Evolutionary conservation across 345 rosid genomes (phyloP).

Genomic region (thale cress (Arabidopsis thaliana)): DNA sequence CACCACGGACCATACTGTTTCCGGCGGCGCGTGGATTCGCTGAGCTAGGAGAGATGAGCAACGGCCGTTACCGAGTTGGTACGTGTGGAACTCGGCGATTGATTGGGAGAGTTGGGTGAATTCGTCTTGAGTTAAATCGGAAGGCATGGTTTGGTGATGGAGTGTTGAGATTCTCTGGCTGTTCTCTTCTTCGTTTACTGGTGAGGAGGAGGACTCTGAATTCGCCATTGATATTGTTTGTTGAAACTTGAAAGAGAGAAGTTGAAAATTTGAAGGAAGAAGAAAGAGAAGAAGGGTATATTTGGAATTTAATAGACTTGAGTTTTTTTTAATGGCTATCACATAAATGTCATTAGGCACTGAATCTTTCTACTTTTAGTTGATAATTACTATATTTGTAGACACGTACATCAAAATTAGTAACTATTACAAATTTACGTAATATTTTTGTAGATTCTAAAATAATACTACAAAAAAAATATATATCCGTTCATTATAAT

Average conservation of each 20-base stretch:
- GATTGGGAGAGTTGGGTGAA: constrained; percentile 46
- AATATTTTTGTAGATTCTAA: not conserved
- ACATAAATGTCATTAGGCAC: constrained; percentile 32
- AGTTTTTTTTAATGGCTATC: constrained; percentile 10
- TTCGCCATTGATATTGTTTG: constrained; percentile 30
- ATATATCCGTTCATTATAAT: not conserved
- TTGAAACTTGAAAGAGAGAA: not conserved
- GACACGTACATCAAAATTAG: not conserved
- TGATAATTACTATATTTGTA: not conserved
- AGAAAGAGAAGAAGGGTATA: constrained; percentile 19
- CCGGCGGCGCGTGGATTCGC: constrained; percentile 54
- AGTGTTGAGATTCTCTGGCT: constrained; percentile 20
- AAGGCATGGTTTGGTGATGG: constrained; percentile 60
- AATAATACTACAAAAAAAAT: not conserved
- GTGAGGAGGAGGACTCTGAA: not conserved
- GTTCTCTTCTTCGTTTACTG: not conserved
- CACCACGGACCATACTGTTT: constrained; percentile 71
- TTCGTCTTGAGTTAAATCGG: constrained; percentile 59
- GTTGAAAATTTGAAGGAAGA: constrained; percentile 11
- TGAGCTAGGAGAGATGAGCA: constrained; percentile 77
- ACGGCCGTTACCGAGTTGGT: constrained; percentile 52
- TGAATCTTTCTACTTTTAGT: constrained; percentile 33
- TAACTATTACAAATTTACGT: not conserved
- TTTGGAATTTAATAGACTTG: constrained; percentile 8
- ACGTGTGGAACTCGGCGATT: constrained; percentile 68